Evolutionary conservation across 768 basidiomycete species (phyloP), one percentile per base, ranked within the genome.

Genomic region (Suillus subaureus): DNA sequence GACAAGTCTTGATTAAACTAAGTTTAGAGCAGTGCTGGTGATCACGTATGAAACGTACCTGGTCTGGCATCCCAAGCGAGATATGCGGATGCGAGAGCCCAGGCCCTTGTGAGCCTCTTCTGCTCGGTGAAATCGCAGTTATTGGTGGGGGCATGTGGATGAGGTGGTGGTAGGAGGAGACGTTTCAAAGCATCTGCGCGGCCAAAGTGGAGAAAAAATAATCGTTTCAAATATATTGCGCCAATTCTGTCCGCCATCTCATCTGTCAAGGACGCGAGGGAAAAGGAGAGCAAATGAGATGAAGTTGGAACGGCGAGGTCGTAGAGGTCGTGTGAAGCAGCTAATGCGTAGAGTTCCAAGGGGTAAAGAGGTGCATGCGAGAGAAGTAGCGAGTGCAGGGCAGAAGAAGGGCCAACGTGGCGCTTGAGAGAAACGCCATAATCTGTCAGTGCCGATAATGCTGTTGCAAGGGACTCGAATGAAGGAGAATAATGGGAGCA

Each of bases 131-230:
- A 89, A 74, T 92, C 90, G 69, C 92, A 94, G 26, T 75, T 73
- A 6, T 81, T 70, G 0, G 86, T 92, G 18, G 92, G 89, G n/a
- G 88, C 80, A 72, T 94, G 92, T 3, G 89, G 87, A 63, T 86
- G 85, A 4, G 92, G 92, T 0, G 92, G 92, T 4, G 89, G 85
- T 6, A 90, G 81, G 16, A 94, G 80, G 26, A 93, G 84, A 39
- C 91, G 86, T 73, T 94, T 94, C 39, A 94, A 82, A 12, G 92
- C 92, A 66, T 94, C 93, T 4, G 87, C 81, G 35, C 93, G 89
- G 12, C 93, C 92, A 70, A 93, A 89, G 70, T 94, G 93, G 31
- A 94, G 79, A 74, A 92, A 93, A 76, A 94, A 93, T 35, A 94
- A 82, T 39, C 90, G 87, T 70, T 92, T 93, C 67, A 94, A 79